Conservation (phyloP, 2,329 filamentous ascomycete species). For the Penicillium sp. region DNA sequence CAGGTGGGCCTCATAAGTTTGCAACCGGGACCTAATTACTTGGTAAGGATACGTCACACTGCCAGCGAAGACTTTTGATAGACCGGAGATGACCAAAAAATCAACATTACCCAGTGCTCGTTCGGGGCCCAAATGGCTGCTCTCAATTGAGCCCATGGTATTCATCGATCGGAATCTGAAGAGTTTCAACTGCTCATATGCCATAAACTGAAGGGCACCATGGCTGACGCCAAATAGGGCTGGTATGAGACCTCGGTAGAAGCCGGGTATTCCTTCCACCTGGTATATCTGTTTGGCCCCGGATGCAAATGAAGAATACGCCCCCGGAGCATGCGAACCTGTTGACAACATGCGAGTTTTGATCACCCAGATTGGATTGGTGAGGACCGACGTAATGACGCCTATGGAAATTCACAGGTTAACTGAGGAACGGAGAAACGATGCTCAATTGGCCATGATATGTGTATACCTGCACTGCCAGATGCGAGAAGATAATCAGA, state of each 20-base stretch:
- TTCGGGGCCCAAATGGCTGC: conserved; percentile 22
- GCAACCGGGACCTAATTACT: conserved; percentile 81
- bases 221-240: conserved; percentile 85
- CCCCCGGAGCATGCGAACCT: conserved; percentile 69
- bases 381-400: conserved; percentile 73
- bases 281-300: conserved; percentile 67
- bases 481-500: conserved; percentile 81
- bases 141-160: conserved; percentile 27
- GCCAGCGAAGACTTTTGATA: conserved; percentile 85
- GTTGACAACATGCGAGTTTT: conserved; percentile 96
- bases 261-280: conserved; percentile 73
- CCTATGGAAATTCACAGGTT: conserved; percentile 47
- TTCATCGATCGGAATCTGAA: conserved; percentile 52
- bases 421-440: neutral
- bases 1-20: conserved; percentile 79
- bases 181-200: conserved; percentile 76
- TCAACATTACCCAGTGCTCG: conserved; percentile 66
- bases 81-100: conserved; percentile 75
- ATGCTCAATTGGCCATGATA: neutral
- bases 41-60: conserved; percentile 92
- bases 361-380: conserved; percentile 96
- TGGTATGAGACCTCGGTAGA: conserved; percentile 83
- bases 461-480: conserved; percentile 54
- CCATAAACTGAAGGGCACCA: conserved; percentile 92
- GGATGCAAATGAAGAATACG: conserved; percentile 74